Percentiles rank a stretch among this genome's conserved stretches.
These are phyloP conservation scores for Vigna mungo DNA, from an alignment of 306 rosid genomes.

Conservation along the genomic window DNA sequence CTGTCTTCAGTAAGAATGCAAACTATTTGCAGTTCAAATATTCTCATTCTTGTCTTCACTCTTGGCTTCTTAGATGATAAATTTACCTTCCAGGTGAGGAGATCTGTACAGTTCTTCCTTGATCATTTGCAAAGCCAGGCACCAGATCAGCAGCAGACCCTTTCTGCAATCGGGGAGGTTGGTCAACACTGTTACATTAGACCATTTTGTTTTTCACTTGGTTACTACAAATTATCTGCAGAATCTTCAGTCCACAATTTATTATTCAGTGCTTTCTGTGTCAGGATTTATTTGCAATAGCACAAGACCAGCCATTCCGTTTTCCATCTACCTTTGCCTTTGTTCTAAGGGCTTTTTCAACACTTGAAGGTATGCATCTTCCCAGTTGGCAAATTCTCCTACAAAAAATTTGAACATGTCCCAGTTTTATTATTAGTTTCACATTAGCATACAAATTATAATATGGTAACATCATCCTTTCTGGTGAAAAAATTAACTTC, in stretches of 20 bases:
- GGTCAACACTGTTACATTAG: constrained; percentile 17
- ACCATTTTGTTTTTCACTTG: constrained; percentile 14
- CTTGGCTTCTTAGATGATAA: neutral
- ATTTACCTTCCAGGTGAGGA: constrained; percentile 62
- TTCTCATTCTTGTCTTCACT: neutral
- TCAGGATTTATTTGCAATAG: constrained; percentile 87
- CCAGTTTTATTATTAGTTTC: too few relatives aligned
- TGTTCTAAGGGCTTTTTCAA: constrained; percentile 84
- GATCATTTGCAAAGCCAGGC: constrained; percentile 66
- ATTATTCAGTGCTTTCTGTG: constrained; percentile 23
- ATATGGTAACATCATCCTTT: too few relatives aligned
- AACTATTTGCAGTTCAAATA: neutral
- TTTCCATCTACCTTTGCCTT: constrained; percentile 89
- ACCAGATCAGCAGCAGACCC: constrained; percentile 74
- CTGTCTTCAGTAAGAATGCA: constrained; percentile 60
- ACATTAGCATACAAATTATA: too few relatives aligned
- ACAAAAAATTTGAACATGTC: too few relatives aligned
- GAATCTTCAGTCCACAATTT: neutral
- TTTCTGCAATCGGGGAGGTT: constrained; percentile 90
- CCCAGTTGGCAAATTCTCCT: too few relatives aligned
- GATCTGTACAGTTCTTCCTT: constrained; percentile 86
- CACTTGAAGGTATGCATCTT: constrained; percentile 68
- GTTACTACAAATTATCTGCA: constrained; percentile 1
- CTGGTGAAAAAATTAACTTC: too few relatives aligned
- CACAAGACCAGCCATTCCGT: constrained; percentile 88